A percentile compares a stretch with the other conserved stretches of the same genome.
Conservation (phyloP, 2,329 filamentous ascomycete species). For the Aureobasidium sp. region DNA sequence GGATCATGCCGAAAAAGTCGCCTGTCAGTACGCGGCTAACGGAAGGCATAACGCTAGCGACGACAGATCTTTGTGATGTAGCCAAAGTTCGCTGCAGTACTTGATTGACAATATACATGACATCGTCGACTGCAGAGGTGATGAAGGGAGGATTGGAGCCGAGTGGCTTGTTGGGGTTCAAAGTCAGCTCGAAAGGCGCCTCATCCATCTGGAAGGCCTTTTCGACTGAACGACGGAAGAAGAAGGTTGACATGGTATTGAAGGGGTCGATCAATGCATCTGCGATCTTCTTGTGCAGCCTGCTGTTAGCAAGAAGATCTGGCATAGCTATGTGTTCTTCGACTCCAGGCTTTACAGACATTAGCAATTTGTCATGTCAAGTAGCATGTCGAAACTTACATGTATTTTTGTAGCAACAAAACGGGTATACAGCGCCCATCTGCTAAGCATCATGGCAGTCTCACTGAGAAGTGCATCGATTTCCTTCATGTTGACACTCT, state of each 20-base stretch:
- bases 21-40: slow-evolving; percentile 73
- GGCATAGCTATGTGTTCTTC: slow-evolving; percentile 54
- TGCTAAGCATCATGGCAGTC: slow-evolving; percentile 82
- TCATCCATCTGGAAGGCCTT: slow-evolving; percentile 98
- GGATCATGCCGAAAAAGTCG: slow-evolving; percentile 95
- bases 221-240: slow-evolving; percentile 91
- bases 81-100: slow-evolving; percentile 80
- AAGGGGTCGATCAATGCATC: slow-evolving; percentile 72
- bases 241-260: slow-evolving; percentile 90
- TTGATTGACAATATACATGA: slow-evolving; percentile 98
- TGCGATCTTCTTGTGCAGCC: slow-evolving; percentile 70
- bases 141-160: slow-evolving; percentile 81
- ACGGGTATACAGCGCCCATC: slow-evolving; percentile 86
- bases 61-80: slow-evolving; percentile 73
- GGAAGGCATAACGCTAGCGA: slow-evolving; percentile 70
- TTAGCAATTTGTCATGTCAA: not conserved
- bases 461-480: slow-evolving; percentile 82
- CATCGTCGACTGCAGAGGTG: slow-evolving; percentile 91
- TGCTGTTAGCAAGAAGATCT: slow-evolving; percentile 68
- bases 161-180: slow-evolving; percentile 65
- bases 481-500: slow-evolving; percentile 93
- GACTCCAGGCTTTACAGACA: not conserved
- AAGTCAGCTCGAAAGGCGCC: slow-evolving; percentile 67
- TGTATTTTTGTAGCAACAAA: slow-evolving; percentile 79
- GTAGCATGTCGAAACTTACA: slow-evolving; percentile 38